Conservation (phyloP, 306 rosid species). For the Abrus pulchellus region DNA sequence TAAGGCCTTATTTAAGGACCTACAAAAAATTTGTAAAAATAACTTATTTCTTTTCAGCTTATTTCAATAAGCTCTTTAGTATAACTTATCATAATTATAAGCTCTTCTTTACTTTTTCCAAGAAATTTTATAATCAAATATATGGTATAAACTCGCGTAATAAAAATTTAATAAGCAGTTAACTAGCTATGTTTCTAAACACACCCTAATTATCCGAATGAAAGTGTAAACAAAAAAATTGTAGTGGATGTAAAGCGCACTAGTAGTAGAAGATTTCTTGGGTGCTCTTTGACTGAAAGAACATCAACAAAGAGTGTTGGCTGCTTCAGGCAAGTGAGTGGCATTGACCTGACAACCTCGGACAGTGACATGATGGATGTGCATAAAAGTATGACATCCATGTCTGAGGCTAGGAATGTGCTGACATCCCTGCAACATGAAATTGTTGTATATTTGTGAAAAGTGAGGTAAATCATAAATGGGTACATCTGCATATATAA, state of each 20-base stretch:
- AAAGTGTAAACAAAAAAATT: neutral
- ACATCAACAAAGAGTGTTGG: constrained; percentile 71
- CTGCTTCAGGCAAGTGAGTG: constrained; percentile 53
- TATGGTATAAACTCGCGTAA: too few relatives aligned
- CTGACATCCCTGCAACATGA: constrained; percentile 44
- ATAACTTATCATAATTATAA: too few relatives aligned
- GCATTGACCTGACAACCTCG: constrained; percentile 64
- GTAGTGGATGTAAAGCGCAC: constrained; percentile 34
- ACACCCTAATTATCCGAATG: neutral
- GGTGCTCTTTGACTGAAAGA: constrained; percentile 78
- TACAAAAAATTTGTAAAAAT: too few relatives aligned
- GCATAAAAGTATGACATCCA: constrained; percentile 66
- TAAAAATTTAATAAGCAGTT: too few relatives aligned
- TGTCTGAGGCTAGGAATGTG: constrained; percentile 52
- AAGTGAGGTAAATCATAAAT: neutral
- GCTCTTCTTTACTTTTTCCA: too few relatives aligned
- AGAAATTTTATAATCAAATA: too few relatives aligned
- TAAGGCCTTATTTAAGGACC: too few relatives aligned
- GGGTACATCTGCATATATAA: neutral
- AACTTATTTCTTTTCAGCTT: too few relatives aligned
- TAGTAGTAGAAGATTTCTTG: constrained; percentile 57
- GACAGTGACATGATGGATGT: constrained; percentile 68
- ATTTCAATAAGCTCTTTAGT: too few relatives aligned
- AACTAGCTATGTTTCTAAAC: too few relatives aligned
- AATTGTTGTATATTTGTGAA: neutral